These are phyloP conservation scores for Filobasidium floriforme DNA, from an alignment of 768 basidiomycete genomes.

Conservation along the genomic window DNA sequence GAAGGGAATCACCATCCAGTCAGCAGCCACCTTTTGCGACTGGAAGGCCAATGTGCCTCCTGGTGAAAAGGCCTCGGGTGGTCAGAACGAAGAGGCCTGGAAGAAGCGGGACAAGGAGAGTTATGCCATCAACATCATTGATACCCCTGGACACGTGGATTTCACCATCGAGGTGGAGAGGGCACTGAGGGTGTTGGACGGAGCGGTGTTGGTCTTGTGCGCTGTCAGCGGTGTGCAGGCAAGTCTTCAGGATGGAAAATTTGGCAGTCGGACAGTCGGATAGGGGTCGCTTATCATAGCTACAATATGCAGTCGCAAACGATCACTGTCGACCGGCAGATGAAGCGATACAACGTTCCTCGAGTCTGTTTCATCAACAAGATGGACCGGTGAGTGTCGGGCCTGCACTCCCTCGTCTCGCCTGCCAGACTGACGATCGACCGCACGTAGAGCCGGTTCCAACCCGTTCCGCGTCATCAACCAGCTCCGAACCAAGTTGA, in stretches of 20 bases:
- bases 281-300: background rate
- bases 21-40: slow-evolving; percentile 95
- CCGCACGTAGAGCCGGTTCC: slow-evolving; percentile 66
- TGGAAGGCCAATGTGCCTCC: slow-evolving; percentile 68
- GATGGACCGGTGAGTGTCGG: slow-evolving; percentile 63
- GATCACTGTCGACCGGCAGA: slow-evolving; percentile 96
- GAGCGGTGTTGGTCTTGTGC: slow-evolving; percentile 90
- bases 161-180: slow-evolving; percentile 99
- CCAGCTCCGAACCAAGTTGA: slow-evolving; percentile 84
- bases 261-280: background rate
- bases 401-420: too few relatives aligned
- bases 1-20: slow-evolving; percentile 99
- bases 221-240: slow-evolving; percentile 95
- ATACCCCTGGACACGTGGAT: slow-evolving; percentile 98
- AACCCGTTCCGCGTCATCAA: slow-evolving; percentile 92
- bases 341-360: slow-evolving; percentile 93
- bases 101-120: slow-evolving; percentile 56
- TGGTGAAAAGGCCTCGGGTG: slow-evolving; percentile 45
- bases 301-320: slow-evolving; percentile 69
- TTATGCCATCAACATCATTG: slow-evolving; percentile 94
- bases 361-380: slow-evolving; percentile 96
- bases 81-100: slow-evolving; percentile 18
- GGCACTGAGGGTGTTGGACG: slow-evolving; percentile 89
- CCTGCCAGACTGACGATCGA: background rate
- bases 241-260: slow-evolving; percentile 24